phyloP scores from a whole-genome alignment of 495 filamentous ascomycete species.

The Aspergillus diversus region DNA sequence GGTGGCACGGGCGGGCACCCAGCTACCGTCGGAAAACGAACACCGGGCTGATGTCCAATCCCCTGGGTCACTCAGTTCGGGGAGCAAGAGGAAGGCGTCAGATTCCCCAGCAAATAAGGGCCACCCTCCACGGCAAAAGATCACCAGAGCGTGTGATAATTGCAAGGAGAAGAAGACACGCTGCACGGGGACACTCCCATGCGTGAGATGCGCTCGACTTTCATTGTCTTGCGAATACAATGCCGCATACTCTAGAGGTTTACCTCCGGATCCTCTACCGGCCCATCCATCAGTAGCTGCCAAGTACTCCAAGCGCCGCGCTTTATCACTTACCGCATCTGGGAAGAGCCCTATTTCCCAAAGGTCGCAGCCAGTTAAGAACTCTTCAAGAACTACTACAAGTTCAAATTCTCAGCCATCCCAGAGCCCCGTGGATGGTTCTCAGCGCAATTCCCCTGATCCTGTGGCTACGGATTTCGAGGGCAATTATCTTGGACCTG shows the following conservation, averaged over 20 bases:
- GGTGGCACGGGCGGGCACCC: constrained; percentile 23
- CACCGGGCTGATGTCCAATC: background rate
- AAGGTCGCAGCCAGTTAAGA: constrained; percentile 16
- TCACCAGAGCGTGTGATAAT: constrained; percentile 52
- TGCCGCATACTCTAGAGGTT: constrained; percentile 47
- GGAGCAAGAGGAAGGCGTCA: constrained; percentile 40
- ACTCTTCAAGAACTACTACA: constrained; percentile 7
- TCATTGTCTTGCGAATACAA: constrained; percentile 48
- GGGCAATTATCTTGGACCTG: constrained; percentile 51
- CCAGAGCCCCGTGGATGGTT: constrained; percentile 20
- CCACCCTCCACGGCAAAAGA: constrained; percentile 40
- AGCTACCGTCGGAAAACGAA: constrained; percentile 16
- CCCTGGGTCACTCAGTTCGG: constrained; percentile 1
- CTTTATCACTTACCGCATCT: constrained; percentile 12
- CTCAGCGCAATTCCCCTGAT: constrained; percentile 46
- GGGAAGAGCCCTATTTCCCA: constrained; percentile 20
- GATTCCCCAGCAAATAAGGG: constrained; percentile 29
- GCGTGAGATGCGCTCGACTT: constrained; percentile 42
- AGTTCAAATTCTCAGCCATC: constrained; percentile 13
- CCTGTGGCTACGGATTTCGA: constrained; percentile 50
- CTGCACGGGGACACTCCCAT: constrained; percentile 51
- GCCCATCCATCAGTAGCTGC: constrained; percentile 25
- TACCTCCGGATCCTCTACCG: constrained; percentile 47
- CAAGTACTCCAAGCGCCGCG: constrained; percentile 9
- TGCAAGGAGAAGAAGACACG: constrained; percentile 53